Conservation (phyloP, 805 yeast genomes). For the Yamadazyma sp. region DNA sequence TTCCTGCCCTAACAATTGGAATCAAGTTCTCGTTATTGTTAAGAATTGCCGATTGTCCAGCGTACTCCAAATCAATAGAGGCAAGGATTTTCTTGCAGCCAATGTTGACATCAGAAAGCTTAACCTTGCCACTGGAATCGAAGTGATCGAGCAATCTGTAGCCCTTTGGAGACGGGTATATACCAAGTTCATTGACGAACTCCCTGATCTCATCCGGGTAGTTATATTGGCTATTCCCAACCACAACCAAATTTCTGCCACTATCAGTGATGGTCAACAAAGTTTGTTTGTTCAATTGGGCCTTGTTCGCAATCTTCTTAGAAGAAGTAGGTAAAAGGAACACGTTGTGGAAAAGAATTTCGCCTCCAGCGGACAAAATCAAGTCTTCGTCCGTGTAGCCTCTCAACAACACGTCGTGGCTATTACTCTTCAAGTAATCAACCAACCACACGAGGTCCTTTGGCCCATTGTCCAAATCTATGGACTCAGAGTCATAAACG, state of each 20-base stretch:
- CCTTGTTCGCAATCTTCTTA: slow-evolving; percentile 31
- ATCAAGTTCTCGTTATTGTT: slow-evolving; percentile 66
- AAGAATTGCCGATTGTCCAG: slow-evolving; percentile 68
- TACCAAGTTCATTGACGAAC: slow-evolving; percentile 77
- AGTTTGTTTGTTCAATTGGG: slow-evolving; percentile 30
- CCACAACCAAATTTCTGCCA: slow-evolving; percentile 75
- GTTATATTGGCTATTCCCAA: slow-evolving; percentile 46
- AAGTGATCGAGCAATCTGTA: slow-evolving; percentile 68
- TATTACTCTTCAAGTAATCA: slow-evolving; percentile 20
- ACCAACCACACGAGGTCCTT: slow-evolving; percentile 23
- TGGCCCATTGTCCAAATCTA: slow-evolving; percentile 20
- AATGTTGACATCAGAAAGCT: slow-evolving; percentile 35
- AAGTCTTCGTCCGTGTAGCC: slow-evolving; percentile 25
- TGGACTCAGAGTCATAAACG: slow-evolving; percentile 31
- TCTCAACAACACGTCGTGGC: slow-evolving; percentile 14
- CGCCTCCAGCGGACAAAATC: slow-evolving; percentile 7
- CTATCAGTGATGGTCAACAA: slow-evolving; percentile 59
- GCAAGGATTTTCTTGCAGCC: slow-evolving; percentile 19
- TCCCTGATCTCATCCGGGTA: slow-evolving; percentile 50
- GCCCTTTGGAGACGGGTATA: slow-evolving; percentile 77
- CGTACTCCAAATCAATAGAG: slow-evolving; percentile 19
- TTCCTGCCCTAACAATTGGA: slow-evolving; percentile 68
- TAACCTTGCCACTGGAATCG: slow-evolving; percentile 26
- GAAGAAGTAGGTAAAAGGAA: slow-evolving; percentile 37
- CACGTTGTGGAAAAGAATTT: slow-evolving; percentile 9